Evolutionary conservation across 495 filamentous ascomycete species (phyloP).

Genomic region (Aspergillus sclerotiicarbonarius): DNA sequence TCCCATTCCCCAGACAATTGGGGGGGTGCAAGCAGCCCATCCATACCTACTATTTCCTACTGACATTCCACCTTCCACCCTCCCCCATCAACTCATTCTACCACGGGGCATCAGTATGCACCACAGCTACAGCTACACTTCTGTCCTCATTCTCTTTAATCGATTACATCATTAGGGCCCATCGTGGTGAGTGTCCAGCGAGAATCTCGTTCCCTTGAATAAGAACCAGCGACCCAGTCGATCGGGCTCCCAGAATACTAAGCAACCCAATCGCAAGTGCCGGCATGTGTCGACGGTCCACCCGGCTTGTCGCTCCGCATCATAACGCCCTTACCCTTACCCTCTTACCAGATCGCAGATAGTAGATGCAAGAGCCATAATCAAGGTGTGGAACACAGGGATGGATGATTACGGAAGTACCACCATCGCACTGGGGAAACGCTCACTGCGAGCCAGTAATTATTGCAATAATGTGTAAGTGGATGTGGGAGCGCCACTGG

Average conservation of each 20-base stretch:
- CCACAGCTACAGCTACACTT: background rate
- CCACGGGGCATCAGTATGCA: background rate
- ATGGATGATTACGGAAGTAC: background rate
- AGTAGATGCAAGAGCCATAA: background rate
- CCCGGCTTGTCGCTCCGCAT: background rate
- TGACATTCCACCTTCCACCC: background rate
- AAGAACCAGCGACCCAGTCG: background rate
- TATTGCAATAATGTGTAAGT: background rate
- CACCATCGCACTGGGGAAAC: background rate
- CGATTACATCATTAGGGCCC: too few species aligned
- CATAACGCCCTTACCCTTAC: background rate
- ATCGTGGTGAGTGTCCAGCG: too few species aligned
- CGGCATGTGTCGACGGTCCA: constrained; percentile 4
- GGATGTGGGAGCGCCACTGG: background rate
- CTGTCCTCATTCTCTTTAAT: too few species aligned
- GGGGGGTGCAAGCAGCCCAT: background rate
- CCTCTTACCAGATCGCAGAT: background rate
- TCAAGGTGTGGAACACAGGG: background rate
- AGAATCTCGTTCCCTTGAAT: background rate
- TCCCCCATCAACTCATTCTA: background rate
- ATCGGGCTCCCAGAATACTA: background rate
- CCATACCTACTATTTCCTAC: background rate
- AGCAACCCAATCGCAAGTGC: background rate
- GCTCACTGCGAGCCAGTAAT: background rate
- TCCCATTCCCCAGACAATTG: background rate